These are phyloP conservation scores for Dipteronia sinensis DNA, from an alignment of 345 rosid genomes.

Conservation along the genomic window DNA sequence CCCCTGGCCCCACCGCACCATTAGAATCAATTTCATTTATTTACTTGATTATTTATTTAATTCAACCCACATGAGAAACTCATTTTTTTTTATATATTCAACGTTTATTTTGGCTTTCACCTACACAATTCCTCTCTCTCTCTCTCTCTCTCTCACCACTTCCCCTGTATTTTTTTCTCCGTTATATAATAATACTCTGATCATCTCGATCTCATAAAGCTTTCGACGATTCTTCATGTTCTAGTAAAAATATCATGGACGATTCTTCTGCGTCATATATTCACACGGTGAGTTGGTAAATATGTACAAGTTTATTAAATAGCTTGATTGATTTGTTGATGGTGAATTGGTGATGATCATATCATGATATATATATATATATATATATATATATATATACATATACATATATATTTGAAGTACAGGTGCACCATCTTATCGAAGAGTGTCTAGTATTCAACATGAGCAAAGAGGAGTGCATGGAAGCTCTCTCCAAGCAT, in stretches of 20 bases:
- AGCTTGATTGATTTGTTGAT: not conserved
- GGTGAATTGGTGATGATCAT: not conserved
- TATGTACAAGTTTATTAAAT: too few relatives aligned
- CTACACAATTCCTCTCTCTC: not conserved
- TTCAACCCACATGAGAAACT: too few relatives aligned
- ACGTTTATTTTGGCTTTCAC: conserved; percentile 13
- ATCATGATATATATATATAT: too few relatives aligned
- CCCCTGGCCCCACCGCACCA: conserved; percentile 36
- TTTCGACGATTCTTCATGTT: not conserved
- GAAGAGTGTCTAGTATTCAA: conserved; percentile 88
- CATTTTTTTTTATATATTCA: conserved; percentile 6
- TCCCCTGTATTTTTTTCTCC: not conserved
- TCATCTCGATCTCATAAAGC: not conserved
- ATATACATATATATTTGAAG: not conserved
- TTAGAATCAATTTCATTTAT: not conserved
- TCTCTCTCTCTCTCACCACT: too few relatives aligned
- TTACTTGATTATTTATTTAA: too few relatives aligned
- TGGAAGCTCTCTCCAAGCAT: conserved; percentile 85
- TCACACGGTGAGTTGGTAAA: conserved; percentile 46
- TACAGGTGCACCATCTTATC: conserved; percentile 88
- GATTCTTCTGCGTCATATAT: conserved; percentile 69
- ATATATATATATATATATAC: not conserved
- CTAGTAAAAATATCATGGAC: conserved; percentile 31
- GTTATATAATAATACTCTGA: not conserved
- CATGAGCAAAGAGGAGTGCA: conserved; percentile 92